Base-by-base conservation (phyloP, 2,329 filamentous ascomycete species). In the Verticillium klebahnii region DNA sequence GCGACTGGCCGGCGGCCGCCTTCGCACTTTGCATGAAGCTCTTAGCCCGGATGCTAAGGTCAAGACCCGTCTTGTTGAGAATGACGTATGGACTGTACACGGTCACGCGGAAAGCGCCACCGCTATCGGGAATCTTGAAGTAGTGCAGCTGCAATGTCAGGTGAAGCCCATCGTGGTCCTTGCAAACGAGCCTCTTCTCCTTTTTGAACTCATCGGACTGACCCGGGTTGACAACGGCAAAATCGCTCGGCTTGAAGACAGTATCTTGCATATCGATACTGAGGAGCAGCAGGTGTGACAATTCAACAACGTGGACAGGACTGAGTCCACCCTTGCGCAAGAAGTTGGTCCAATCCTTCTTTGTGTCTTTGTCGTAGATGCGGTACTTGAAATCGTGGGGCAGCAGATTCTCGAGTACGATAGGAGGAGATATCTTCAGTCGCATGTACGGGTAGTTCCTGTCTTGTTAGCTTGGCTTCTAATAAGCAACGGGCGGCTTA, bases 361-460 rank as follows among this genome's bases (percentile, higher is more conserved):
- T 96, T 0, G 93, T 97, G 74, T 97, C 96, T 79, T 96, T 97
- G 79, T 99, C 95, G 71, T 98, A 99, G 61, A 99, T 98, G 61
- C 94, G 88, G 74, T 99, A 99, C 76, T 99, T 98, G 86, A 99
- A 99, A 75, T 99, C 95, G 72, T 95, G 98, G 0, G 95, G 95
- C 40, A 99, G 78, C 54, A 99, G 79, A 67, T 99, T 99, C 74
- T 99, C 94, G 5, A 99, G 84, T 58, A 97, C 94, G 15, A 99
- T 87, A 0, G 96, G 95, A 0, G 95, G 94, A 29, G 92, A 96
- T 2, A 99, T 84, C 67, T 93, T 91, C 66, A 99, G 83, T 63
- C 88, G 89, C 95, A 99, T 98, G 74, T 95, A 95, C 0, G 95
- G 95, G 72, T 99, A 99, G 64, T 89, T 85, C 62, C 88, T 90